Evolutionary conservation across 1,284 basidiomycete species (phyloP).

Genomic region (Meira nashicola): DNA sequence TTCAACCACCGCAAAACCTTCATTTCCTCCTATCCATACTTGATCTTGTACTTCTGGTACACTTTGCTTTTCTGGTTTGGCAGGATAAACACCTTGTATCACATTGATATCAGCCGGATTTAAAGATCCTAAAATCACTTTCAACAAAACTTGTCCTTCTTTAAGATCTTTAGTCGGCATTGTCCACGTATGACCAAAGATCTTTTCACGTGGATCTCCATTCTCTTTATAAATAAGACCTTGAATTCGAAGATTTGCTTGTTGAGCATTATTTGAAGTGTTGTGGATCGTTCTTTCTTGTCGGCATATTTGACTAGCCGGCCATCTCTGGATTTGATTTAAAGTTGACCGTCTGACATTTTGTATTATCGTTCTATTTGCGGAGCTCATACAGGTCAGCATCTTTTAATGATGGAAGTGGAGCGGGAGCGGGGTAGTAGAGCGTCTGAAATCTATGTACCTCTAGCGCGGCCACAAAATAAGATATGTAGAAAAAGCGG

Average conservation of each 20-base stretch:
- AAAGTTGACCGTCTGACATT: too few species aligned
- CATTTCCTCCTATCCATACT: slow-evolving; percentile 66
- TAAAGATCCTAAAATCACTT: neutral
- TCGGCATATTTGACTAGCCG: too few species aligned
- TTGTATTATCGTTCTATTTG: too few species aligned
- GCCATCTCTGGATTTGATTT: too few species aligned
- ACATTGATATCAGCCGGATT: slow-evolving; percentile 70
- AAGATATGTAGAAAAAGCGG: too few species aligned
- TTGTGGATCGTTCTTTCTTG: too few species aligned
- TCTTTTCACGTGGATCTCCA: slow-evolving; percentile 17
- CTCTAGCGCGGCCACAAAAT: too few species aligned
- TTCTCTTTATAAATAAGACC: slow-evolving; percentile 15
- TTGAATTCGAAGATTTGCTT: slow-evolving; percentile 5
- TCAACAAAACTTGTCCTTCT: slow-evolving; percentile 9
- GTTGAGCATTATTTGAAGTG: slow-evolving; percentile 34
- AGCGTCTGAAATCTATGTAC: too few species aligned
- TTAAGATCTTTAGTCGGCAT: slow-evolving; percentile 3
- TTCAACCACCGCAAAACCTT: slow-evolving; percentile 68
- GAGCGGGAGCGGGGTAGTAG: too few species aligned
- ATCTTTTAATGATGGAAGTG: too few species aligned
- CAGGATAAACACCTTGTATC: slow-evolving; percentile 73
- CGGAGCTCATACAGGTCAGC: too few species aligned
- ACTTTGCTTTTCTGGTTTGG: slow-evolving; percentile 59
- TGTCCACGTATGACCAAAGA: slow-evolving; percentile 3
- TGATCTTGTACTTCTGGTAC: slow-evolving; percentile 24